Evolutionary conservation across 1,284 basidiomycete species (phyloP), one percentile per base, ranked within the genome.

Genomic region (Cutaneotrichosporon sp.): DNA sequence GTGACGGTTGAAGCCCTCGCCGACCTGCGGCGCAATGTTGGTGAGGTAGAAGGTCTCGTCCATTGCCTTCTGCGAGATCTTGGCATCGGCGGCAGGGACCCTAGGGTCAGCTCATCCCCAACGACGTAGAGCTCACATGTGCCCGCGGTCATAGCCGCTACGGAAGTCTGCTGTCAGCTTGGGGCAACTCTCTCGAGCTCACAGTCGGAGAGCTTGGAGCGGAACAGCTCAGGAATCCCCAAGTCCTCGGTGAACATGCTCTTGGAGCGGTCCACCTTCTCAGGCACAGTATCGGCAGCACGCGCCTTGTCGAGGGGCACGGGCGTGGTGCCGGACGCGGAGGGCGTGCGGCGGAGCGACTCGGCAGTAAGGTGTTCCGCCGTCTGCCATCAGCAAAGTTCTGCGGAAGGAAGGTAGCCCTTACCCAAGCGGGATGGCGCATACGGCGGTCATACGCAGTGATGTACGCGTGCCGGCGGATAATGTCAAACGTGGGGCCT

Each of bases 21-120:
- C 96, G 12, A 98, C 91, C 80, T 98, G 96, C 35, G 96, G 96
- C 1, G 96, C 93, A 52, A 98, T 97, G 70, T 99, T 99, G 4
- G 89, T 86, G 46, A 99, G 77, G 39, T 88, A 77, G 76, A 99
- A 98, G 0, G 96, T 99, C 77, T 98, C 91, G 72, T 97, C 76
- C 94, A 98, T 97, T 4, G 94, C 96, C 54, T 83, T 80, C 80
- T 97, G 77, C 2, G 68, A 74, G 26, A 78, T 75, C 72, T 96
- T 97, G 8, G 92, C 93, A 73, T 98, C 96, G 33, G 94, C 94
- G n/a, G 94, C 94, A 35, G 94, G 92, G 0, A 91, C 90, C 88
- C 88, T 90, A 54, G 8, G 13, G 41, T 55, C 37, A 46, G 58
- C 42, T 51, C n/a, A 9, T 20, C 15, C 20, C n/a, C 26, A 3